These are phyloP conservation scores for Fusarium albosuccineum DNA, from an alignment of 2,329 filamentous ascomycete genomes.

Conservation along the genomic window DNA sequence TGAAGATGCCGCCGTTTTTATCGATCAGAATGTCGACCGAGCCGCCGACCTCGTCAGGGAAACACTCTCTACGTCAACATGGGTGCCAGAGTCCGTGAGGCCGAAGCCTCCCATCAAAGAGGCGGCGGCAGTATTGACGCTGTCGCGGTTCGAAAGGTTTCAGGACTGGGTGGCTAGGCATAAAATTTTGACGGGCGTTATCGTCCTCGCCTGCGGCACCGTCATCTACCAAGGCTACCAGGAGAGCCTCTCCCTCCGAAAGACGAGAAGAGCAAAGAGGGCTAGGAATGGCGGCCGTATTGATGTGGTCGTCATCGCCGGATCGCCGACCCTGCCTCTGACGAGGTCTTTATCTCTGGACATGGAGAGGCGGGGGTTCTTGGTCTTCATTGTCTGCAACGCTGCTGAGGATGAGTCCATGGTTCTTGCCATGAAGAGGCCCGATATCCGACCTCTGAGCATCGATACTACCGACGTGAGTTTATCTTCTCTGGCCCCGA, in stretches of 20 bases:
- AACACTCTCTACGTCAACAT: slow-evolving; percentile 73
- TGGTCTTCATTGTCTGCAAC: slow-evolving; percentile 90
- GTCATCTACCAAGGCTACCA: slow-evolving; percentile 65
- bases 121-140: slow-evolving; percentile 51
- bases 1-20: slow-evolving; percentile 79
- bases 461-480: slow-evolving; percentile 86
- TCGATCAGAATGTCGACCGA: slow-evolving; percentile 84
- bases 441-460: slow-evolving; percentile 84
- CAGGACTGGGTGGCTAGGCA: slow-evolving; percentile 80
- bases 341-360: slow-evolving; percentile 87
- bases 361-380: slow-evolving; percentile 90
- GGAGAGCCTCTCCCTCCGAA: slow-evolving; percentile 69
- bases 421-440: slow-evolving; percentile 80
- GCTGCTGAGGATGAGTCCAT: slow-evolving; percentile 87
- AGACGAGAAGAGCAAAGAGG: slow-evolving; percentile 80
- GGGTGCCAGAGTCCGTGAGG: slow-evolving; percentile 79
- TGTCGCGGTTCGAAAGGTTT: slow-evolving; percentile 63
- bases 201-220: slow-evolving; percentile 80
- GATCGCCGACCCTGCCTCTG: slow-evolving; percentile 86
- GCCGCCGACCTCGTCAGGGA: slow-evolving; percentile 80
- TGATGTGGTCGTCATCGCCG: slow-evolving; percentile 89
- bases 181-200: slow-evolving; percentile 78
- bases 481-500: slow-evolving; percentile 25
- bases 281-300: slow-evolving; percentile 86
- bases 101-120: slow-evolving; percentile 63